Conservation (phyloP, 805 yeast genomes). For the Candida krabiensis region DNA sequence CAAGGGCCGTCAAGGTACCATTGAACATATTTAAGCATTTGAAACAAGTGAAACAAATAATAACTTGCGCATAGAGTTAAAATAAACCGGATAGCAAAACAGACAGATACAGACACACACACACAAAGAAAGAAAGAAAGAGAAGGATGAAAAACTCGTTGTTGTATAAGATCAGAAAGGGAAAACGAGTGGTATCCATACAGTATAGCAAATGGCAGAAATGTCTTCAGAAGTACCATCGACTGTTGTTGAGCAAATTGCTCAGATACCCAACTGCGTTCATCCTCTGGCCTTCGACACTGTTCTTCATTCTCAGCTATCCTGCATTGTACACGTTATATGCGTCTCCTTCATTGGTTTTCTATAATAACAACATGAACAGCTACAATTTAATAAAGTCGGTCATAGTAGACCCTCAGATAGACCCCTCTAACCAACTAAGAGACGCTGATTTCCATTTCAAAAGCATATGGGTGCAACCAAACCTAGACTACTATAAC, state of each 20-base stretch:
- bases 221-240: slow-evolving; percentile 13
- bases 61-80: too few relatives aligned
- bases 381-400: slow-evolving; percentile 17
- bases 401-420: slow-evolving; percentile 14
- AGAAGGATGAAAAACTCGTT: too few relatives aligned
- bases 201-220: slow-evolving; percentile 16
- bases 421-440: not conserved
- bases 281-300: slow-evolving; percentile 50
- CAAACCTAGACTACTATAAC: slow-evolving; percentile 25
- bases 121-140: too few relatives aligned
- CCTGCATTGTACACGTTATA: slow-evolving; percentile 43
- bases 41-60: too few relatives aligned
- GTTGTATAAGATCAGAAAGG: slow-evolving; percentile 6
- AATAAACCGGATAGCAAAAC: too few relatives aligned
- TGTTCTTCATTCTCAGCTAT: slow-evolving; percentile 48
- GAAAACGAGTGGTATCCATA: slow-evolving; percentile 9
- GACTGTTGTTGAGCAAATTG: slow-evolving; percentile 21
- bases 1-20: too few relatives aligned
- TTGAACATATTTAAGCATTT: too few relatives aligned
- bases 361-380: slow-evolving; percentile 10
- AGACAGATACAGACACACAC: too few relatives aligned
- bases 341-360: slow-evolving; percentile 24
- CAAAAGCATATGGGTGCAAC: slow-evolving; percentile 37
- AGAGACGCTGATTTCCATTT: slow-evolving; percentile 22
- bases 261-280: slow-evolving; percentile 39